phyloP scores from a whole-genome alignment of 2,329 filamentous ascomycete genomes.

The Aspergillus aculeatus region DNA sequence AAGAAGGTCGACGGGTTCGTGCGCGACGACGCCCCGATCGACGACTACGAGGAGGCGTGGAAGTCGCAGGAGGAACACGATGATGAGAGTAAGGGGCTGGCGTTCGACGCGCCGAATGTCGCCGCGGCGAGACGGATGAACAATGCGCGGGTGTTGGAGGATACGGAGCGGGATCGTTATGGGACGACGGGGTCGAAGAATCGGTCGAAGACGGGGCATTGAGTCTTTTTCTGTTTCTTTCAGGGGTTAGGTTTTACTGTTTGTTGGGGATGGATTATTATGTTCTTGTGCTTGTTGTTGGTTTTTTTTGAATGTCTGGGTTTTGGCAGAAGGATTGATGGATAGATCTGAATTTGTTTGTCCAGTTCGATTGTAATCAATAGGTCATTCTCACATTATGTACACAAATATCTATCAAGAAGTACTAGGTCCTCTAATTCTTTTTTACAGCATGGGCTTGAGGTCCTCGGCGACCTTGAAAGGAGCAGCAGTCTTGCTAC shows the following conservation, averaged over 20 bases:
- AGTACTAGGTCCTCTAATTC: too few species aligned
- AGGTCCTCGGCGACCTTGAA: conserved; percentile 64
- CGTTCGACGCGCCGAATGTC: neutral
- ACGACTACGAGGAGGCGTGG: conserved; percentile 6
- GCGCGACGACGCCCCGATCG: conserved; percentile 1
- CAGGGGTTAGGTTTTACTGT: too few species aligned
- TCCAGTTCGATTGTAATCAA: neutral
- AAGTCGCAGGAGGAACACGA: conserved; percentile 1
- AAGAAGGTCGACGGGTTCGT: neutral
- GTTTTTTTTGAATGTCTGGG: too few species aligned
- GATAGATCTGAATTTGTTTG: neutral
- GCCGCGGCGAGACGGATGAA: conserved; percentile 1
- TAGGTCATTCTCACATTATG: conserved; percentile 4
- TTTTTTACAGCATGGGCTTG: conserved; percentile 48
- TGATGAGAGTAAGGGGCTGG: neutral
- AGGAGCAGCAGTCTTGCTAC: conserved; percentile 67
- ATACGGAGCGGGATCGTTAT: neutral
- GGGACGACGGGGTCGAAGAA: neutral
- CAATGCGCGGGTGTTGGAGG: neutral
- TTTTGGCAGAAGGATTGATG: too few species aligned
- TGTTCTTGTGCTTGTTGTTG: too few species aligned
- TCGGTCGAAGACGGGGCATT: conserved; percentile 1
- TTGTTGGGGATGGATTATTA: too few species aligned
- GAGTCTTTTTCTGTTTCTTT: neutral
- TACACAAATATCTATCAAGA: neutral